Base-by-base conservation (phyloP, 2,329 filamentous ascomycete genomes). In the Aspergillus hiratsukae region DNA sequence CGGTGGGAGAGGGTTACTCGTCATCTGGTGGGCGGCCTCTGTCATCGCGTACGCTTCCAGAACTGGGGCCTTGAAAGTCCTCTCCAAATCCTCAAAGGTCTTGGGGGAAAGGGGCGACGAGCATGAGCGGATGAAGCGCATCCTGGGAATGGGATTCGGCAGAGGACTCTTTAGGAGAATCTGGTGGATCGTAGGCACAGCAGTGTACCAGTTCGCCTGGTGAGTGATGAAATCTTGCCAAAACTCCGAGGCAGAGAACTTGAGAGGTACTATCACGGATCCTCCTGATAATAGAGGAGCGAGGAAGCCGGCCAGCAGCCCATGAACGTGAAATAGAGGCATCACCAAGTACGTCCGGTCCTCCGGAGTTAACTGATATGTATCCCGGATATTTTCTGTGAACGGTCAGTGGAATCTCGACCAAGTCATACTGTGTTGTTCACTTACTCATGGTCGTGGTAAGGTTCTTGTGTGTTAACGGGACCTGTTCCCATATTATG, bases 1-100 rank as follows among this genome's bases (percentile, higher is more conserved):
- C 0, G 84, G 83, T 3, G 89, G 89, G 0, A 88, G 78, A 21
- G 85, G 86, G 76, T 87, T 89, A 27, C 72, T 74, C 40, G 72
- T 74, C 72, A 75, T 75, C 55, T 75, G 73, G 56, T 75, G 73
- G 1, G 91, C 85, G 6, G 90, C 91, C 77, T 95, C 91, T 43
- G 91, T 95, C 91, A 96, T 96, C 62, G 91, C 91, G 67, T 95
- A 95, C 9, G 91, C 91, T 76, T 95, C 91, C 19, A 96, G 81
- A 0, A 96, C 91, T 0, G 91, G 90, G 0, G 91, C 89, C 51
- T 85, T 80, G 71, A 91, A 89, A 0, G 85, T 81, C 65, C 84
- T 81, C 69, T 95, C 90, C 4, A 96, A 82, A 65, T 90, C 87
- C 60, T 90, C 81, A 76, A 94, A 92, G 51, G 86, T 86, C 60